Base-by-base conservation (phyloP, 202 grass and related monocot species). In the Carex sylvatica region DNA sequence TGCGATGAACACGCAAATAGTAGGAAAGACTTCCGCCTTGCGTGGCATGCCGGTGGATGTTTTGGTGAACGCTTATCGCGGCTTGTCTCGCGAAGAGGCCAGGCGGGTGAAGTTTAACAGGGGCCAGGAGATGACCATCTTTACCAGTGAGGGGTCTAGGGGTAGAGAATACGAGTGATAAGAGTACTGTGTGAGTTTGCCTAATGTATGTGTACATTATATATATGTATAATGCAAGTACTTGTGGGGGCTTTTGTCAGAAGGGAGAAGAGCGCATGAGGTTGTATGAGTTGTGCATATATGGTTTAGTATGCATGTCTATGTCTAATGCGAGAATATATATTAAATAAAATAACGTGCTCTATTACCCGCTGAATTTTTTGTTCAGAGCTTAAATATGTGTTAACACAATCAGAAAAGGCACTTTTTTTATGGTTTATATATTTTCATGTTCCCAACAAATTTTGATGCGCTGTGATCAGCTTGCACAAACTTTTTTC, bases 31-130 rank as follows among this genome's bases (percentile, higher is more conserved):
- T 15, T 90, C 88, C n/a, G 67, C 78, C 23, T 56, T 90, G 62
- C 55, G 85, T 1, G 82, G 82, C 13, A 84, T 90, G 65, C 88
- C 85, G 18, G 82, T 65, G 12, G 85, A 90, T 42, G 88, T 90
- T 69, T 83, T 90, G 71, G 77, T 74, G 31, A 90, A 90, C 70
- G 59, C 88, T 4, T 90, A 84, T 56, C 61, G 42, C 2, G 61
- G 85, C 47, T 18, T 90, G 77, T 85, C 82, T 1, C 66, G 53
- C 10, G 77, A 85, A 70, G 88, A 87, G 38, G 85, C 78, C 51
- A 68, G 76, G 82, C 24, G 28, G 30, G 26, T 90, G 33, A 90
- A 90, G 85, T 90, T 87, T 46, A 84, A 81, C 11, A 77, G 88
- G 63, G 88, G 74, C 0, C 38, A 87, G 26, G 84, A 89, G 54